A percentile compares a stretch with the other conserved stretches of the same genome.
phyloP scores from a whole-genome alignment of 371 early-diverging fungal genomes.

The Lichtheimia ornata region DNA sequence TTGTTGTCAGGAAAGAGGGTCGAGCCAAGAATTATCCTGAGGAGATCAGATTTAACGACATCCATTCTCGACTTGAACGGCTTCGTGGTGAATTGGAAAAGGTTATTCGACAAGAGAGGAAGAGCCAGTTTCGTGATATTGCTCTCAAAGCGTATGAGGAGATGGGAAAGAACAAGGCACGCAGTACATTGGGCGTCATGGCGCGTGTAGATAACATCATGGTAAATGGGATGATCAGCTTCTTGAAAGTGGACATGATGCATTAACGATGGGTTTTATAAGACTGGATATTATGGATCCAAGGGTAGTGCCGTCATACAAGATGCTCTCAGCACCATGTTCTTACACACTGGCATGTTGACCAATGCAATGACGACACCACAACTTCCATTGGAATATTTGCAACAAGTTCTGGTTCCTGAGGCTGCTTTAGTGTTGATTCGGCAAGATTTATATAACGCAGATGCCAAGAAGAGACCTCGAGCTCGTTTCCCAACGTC shows the following conservation, averaged over 20 bases:
- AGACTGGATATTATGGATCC: slow-evolving; percentile 71
- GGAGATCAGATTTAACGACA: slow-evolving; percentile 38
- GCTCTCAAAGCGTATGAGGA: slow-evolving; percentile 41
- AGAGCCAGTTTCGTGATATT: slow-evolving; percentile 35
- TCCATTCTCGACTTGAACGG: slow-evolving; percentile 30
- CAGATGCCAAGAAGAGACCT: slow-evolving; percentile 4
- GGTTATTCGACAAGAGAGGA: slow-evolving; percentile 30
- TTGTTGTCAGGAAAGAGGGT: slow-evolving; percentile 47
- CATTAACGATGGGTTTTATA: neutral
- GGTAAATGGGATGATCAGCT: slow-evolving; percentile 12
- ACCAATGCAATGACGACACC: slow-evolving; percentile 36
- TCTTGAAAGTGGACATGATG: neutral
- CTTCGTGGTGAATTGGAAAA: slow-evolving; percentile 31
- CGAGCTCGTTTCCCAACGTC: slow-evolving; percentile 4
- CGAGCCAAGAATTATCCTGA: slow-evolving; percentile 36
- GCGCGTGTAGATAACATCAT: slow-evolving; percentile 38
- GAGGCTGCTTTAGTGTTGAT: slow-evolving; percentile 60
- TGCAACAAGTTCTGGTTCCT: slow-evolving; percentile 65
- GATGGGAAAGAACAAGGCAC: slow-evolving; percentile 46
- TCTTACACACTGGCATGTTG: slow-evolving; percentile 39
- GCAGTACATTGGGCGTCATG: slow-evolving; percentile 45
- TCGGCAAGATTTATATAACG: slow-evolving; percentile 37
- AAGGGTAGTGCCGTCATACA: slow-evolving; percentile 48
- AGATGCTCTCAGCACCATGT: slow-evolving; percentile 36
- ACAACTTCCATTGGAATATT: slow-evolving; percentile 55